Percentiles rank a stretch among this genome's conserved stretches.
Conservation (phyloP, 352 stramenopile genomes). For the Phytophthora cryptogea region DNA sequence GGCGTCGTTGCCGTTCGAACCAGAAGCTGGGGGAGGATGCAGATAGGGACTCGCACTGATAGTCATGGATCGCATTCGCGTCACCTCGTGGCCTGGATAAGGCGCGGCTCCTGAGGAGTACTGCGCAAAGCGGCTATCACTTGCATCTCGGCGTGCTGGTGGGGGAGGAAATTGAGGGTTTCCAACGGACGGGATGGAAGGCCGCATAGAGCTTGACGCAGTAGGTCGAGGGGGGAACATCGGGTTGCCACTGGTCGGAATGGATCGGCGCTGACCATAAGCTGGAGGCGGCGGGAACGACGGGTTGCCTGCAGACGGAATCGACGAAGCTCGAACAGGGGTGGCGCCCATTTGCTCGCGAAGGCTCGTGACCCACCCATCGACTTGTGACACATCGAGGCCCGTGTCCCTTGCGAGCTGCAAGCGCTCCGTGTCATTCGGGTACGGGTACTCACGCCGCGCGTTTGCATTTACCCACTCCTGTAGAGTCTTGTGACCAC, state of each 20-base stretch:
- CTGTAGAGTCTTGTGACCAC: constrained; percentile 76
- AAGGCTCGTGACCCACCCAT: constrained; percentile 86
- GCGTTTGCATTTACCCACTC: constrained; percentile 73
- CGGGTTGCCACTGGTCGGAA: constrained; percentile 62
- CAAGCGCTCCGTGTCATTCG: constrained; percentile 68
- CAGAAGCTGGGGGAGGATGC: constrained; percentile 22
- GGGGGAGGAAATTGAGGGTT: constrained; percentile 69
- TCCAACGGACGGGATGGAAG: constrained; percentile 54
- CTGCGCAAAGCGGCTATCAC: constrained; percentile 37
- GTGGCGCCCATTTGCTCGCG: constrained; percentile 55
- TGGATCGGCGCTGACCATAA: constrained; percentile 64
- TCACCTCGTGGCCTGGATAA: constrained; percentile 37
- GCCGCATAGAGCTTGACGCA: constrained; percentile 29
- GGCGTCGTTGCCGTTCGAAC: constrained; percentile 13
- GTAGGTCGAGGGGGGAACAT: constrained; percentile 73
- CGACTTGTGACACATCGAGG: constrained; percentile 79
- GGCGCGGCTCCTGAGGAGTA: constrained; percentile 20
- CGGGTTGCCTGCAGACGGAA: constrained; percentile 61
- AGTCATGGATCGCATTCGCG: constrained; percentile 64
- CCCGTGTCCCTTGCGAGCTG: constrained; percentile 78
- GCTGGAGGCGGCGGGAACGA: constrained; percentile 59
- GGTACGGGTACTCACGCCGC: constrained; percentile 69
- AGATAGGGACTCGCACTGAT: constrained; percentile 60
- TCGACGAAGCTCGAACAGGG: constrained; percentile 38
- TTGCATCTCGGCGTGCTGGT: constrained; percentile 43